A percentile compares a stretch with the other conserved stretches of the same genome.
Conservation (phyloP, 805 yeast species). For the Jamesozyma spencerorum region DNA sequence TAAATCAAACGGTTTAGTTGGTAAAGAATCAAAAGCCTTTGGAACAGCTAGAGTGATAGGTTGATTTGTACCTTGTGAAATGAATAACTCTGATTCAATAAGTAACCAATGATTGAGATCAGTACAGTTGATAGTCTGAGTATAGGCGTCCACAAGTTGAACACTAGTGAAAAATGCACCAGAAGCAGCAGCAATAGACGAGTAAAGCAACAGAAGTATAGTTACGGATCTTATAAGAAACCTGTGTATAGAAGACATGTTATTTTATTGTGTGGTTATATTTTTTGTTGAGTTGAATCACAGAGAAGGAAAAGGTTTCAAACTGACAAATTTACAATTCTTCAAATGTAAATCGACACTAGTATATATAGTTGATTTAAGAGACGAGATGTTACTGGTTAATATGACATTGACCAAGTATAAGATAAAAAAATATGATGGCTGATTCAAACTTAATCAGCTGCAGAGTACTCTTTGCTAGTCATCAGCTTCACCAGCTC, state of each 20-base stretch:
- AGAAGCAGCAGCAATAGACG: conserved; percentile 3
- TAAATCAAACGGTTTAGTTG: conserved; percentile 16
- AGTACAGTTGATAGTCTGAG: conserved; percentile 16
- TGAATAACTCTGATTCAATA: conserved; percentile 19
- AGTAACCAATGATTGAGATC: conserved; percentile 24
- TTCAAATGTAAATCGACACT: too few species aligned
- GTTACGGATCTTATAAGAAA: not conserved
- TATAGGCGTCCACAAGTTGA: conserved; percentile 18
- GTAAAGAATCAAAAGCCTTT: conserved; percentile 14
- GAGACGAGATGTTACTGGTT: too few species aligned
- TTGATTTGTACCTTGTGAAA: conserved; percentile 13
- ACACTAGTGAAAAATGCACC: conserved; percentile 15
- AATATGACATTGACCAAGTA: too few species aligned
- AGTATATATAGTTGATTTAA: too few species aligned
- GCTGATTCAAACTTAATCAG: too few species aligned
- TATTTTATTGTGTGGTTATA: not conserved
- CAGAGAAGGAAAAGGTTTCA: too few species aligned
- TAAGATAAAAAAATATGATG: too few species aligned
- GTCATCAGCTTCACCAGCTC: too few species aligned
- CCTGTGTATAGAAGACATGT: conserved; percentile 1
- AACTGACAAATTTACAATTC: too few species aligned
- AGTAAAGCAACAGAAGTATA: not conserved
- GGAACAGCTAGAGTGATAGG: conserved; percentile 21
- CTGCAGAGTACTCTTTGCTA: too few species aligned
- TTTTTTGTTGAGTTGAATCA: too few species aligned